Evolutionary conservation across 768 basidiomycete genomes (phyloP), one percentile per base, ranked within the genome.

Genomic region (Boletus subcaerulescens): DNA sequence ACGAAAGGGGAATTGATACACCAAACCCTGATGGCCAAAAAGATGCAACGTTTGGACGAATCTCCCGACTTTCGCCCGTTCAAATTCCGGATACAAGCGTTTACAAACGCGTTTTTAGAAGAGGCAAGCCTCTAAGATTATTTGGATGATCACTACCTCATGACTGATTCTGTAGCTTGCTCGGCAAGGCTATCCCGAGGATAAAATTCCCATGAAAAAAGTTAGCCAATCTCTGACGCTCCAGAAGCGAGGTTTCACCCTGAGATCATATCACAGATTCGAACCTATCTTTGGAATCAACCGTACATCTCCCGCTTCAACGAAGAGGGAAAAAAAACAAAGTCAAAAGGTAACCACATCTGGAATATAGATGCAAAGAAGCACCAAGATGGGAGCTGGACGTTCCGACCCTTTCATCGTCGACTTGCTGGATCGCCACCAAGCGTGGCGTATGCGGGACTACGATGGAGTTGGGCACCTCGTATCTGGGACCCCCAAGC

Each of bases 311-410:
- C 93, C 29, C 90, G 96, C 31, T 98, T 95, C 78, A 99, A 99
- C 69, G 93, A 98, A 65, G 96, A 98, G 69, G 96, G 96, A 35
- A 98, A 98, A 73, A 99, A 99, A 75, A 91, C 95, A 22, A 99
- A 99, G 73, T 95, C 93, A 50, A 97, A 97, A 76, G 96, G 96
- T 45, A 99, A 99, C 73, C 96, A 98, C 65, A 97, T 98, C 61
- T 99, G 96, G 96, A 95, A 93, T 65, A 89, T 98, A 48, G 93
- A 98, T 64, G 96, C 93, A n/a, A 91, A 84, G 74, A 95, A 91
- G 71, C 67, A 75, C 22, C 76, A 75, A 22, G 89, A 89, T 45
- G 83, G 87, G 40, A 75, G 80, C 59, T 98, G 93, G 93, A 79
- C 83, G 49, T 97, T 96, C 75, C 81, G 92, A 48, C 86, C 91